phyloP scores from a whole-genome alignment of 306 rosid genomes.

The Sesbania bispinosa region DNA sequence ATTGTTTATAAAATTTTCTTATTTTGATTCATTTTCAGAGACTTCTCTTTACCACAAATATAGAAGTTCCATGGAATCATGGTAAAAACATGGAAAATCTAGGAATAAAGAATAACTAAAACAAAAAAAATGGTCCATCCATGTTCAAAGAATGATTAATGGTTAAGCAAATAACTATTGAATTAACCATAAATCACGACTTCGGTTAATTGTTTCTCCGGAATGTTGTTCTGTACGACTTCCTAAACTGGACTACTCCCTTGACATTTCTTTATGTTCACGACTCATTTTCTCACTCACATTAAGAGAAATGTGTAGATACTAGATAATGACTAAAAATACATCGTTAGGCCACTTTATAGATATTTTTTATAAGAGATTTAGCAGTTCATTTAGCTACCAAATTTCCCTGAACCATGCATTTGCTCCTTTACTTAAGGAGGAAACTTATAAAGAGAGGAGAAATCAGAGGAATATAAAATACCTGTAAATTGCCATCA shows the following conservation, averaged over 20 bases:
- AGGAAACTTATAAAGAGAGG: not conserved
- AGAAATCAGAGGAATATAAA: not conserved
- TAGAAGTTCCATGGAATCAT: not conserved
- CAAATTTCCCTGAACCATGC: not conserved
- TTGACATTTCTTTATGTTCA: not conserved
- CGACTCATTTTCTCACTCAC: conserved; percentile 11
- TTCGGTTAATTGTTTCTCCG: not conserved
- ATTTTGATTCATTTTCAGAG: not conserved
- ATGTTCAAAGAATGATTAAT: not conserved
- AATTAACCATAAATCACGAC: conserved; percentile 1
- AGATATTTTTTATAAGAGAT: not conserved
- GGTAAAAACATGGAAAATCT: no score
- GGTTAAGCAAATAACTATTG: not conserved
- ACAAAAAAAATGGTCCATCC: not conserved
- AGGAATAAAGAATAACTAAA: no score
- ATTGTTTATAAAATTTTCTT: no score
- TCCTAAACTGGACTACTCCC: not conserved
- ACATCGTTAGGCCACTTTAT: not conserved
- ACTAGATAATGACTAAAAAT: not conserved
- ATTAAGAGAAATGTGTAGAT: not conserved
- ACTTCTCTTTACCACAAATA: no score
- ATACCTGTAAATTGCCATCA: conserved; percentile 94
- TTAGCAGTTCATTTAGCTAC: conserved; percentile 6
- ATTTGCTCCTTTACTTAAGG: not conserved
- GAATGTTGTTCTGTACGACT: not conserved